phyloP scores from a whole-genome alignment of 1,139 yeast species.

The Debaryomyces fabryi region DNA sequence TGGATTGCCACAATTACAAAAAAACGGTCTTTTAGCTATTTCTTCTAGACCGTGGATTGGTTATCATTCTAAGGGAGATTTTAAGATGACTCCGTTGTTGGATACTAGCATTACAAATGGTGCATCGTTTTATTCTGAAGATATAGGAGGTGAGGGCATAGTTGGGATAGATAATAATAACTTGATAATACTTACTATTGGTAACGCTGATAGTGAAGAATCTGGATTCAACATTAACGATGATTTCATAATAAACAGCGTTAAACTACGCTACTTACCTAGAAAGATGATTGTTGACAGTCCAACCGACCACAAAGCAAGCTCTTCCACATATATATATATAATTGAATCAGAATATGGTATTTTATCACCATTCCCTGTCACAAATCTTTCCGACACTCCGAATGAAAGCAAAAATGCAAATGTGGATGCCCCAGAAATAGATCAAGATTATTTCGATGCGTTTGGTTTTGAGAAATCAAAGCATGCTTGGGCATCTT shows the following conservation, averaged over 20 bases:
- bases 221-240: slow-evolving; percentile 40
- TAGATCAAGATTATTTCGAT: slow-evolving; percentile 33
- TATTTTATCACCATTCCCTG: slow-evolving; percentile 31
- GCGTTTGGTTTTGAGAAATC: slow-evolving; percentile 42
- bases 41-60: slow-evolving; percentile 48
- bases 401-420: not conserved
- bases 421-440: slow-evolving; percentile 7
- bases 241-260: slow-evolving; percentile 47
- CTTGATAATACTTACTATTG: slow-evolving; percentile 63
- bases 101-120: slow-evolving; percentile 35
- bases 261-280: slow-evolving; percentile 57
- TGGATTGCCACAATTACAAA: slow-evolving; percentile 19
- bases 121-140: slow-evolving; percentile 63
- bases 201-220: slow-evolving; percentile 27
- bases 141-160: slow-evolving; percentile 60
- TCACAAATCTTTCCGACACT: not conserved
- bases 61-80: slow-evolving; percentile 26
- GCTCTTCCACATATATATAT: slow-evolving; percentile 23
- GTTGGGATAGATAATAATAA: slow-evolving; percentile 61
- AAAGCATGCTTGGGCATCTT: slow-evolving; percentile 47
- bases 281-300: slow-evolving; percentile 39
- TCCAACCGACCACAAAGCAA: slow-evolving; percentile 17
- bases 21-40: slow-evolving; percentile 39
- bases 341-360: slow-evolving; percentile 53
- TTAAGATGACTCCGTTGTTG: slow-evolving; percentile 47